phyloP scores from a whole-genome alignment of 257 asterid genomes.

The Apocynum venetum region DNA sequence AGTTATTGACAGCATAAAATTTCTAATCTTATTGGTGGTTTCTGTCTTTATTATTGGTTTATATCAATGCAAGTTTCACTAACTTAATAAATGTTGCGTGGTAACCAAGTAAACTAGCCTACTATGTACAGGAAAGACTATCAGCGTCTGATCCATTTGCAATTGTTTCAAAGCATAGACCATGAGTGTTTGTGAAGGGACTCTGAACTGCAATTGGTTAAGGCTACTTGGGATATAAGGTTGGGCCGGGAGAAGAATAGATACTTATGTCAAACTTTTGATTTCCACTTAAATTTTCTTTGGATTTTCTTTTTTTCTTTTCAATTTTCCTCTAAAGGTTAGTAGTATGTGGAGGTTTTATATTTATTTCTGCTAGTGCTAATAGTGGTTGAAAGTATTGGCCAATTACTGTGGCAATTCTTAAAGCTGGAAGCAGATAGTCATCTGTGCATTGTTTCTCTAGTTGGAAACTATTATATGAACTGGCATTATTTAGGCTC shows the following conservation, averaged over 20 bases:
- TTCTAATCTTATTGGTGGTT: neutral
- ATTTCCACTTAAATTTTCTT: neutral
- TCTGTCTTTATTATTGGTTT: neutral
- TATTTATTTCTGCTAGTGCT: neutral
- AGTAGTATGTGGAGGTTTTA: neutral
- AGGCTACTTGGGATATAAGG: neutral
- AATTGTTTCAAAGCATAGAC: neutral
- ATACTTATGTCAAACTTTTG: neutral
- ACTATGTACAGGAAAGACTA: neutral
- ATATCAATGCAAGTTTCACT: neutral
- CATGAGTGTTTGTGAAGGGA: neutral
- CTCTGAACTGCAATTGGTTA: neutral
- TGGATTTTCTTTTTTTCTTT: neutral
- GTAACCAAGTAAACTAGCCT: neutral
- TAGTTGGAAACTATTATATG: neutral
- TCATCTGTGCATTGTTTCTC: neutral
- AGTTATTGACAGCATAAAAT: neutral
- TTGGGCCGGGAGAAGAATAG: neutral
- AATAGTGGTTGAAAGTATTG: neutral
- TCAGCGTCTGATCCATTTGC: neutral
- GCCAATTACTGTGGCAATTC: neutral
- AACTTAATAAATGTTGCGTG: neutral
- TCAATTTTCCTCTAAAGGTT: neutral
- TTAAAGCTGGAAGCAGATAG: neutral
- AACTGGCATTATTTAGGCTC: neutral